Evolutionary conservation across 2,329 filamentous ascomycete genomes (phyloP).

Genomic region (Alternaria dauci): DNA sequence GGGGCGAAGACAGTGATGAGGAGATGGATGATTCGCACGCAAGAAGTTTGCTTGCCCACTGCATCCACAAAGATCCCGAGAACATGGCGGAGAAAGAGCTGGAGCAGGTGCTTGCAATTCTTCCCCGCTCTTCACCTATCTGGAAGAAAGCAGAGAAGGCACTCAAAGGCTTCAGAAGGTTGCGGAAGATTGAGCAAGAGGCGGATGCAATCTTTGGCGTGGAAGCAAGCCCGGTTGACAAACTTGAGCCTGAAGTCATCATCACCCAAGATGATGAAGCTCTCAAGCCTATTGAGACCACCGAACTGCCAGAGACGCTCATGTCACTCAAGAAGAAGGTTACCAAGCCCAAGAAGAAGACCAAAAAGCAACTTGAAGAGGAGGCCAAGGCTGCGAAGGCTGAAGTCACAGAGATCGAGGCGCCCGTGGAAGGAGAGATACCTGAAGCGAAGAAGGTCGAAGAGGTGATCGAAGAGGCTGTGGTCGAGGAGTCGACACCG

Average conservation of each 20-base stretch:
- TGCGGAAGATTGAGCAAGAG: constrained; percentile 83
- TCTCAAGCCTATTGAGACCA: constrained; percentile 49
- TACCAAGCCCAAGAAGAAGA: constrained; percentile 73
- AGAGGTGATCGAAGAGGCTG: constrained; percentile 40
- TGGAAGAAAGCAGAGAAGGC: constrained; percentile 77
- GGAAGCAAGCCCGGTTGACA: constrained; percentile 57
- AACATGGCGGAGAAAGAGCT: constrained; percentile 71
- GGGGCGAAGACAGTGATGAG: constrained; percentile 59
- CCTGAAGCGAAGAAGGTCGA: constrained; percentile 56
- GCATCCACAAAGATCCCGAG: constrained; percentile 70
- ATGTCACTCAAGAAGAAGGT: constrained; percentile 45
- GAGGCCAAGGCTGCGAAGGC: constrained; percentile 49
- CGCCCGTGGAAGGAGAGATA: constrained; percentile 41
- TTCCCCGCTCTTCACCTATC: constrained; percentile 68
- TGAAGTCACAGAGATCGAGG: constrained; percentile 52
- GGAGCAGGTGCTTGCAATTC: constrained; percentile 63
- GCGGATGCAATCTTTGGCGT: constrained; percentile 73
- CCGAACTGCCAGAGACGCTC: constrained; percentile 42
- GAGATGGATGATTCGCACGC: constrained; percentile 59
- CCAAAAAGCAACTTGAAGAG: constrained; percentile 78
- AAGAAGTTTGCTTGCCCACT: constrained; percentile 57
- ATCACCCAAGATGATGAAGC: constrained; percentile 56
- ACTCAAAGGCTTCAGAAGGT: constrained; percentile 61
- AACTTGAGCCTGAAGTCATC: constrained; percentile 46
- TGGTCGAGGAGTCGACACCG: constrained; percentile 40